Evolutionary conservation across 148 eudicot species (phyloP), one percentile per base, ranked within the genome.

Genomic region (Rheum nobile): DNA sequence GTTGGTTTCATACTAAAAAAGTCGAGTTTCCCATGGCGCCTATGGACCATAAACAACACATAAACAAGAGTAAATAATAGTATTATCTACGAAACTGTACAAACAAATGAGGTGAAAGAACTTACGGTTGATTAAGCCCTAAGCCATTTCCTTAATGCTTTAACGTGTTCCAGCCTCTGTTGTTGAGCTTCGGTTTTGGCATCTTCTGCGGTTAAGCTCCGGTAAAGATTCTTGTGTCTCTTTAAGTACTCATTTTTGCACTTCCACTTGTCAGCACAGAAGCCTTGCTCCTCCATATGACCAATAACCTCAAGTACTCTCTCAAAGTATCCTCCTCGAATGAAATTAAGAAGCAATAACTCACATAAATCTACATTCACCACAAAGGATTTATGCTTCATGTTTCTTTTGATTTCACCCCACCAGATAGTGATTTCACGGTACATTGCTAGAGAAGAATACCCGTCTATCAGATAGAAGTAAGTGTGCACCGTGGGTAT

Each of bases 281-380:
- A 84, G 26, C 75, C 71, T 22, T 82, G 82, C 76, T 86, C 81
- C 82, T 81, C 82, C 98, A 90, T 89, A 52, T 72, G 76, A 34
- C 75, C 72, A 76, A 91, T 74, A 14, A 95, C 81, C 85, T 95
- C 98, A 82, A 91, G 61, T 73, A 86, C 97, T 76, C 97, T 90
- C 80, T 84, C 93, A 90, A 95, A 95, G 81, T 95, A 95, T 50
- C 98, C 98, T 35, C 97, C 98, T 47, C 89, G 86, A 74, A 95
- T 77, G 83, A 95, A 95, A 84, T 71, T 90, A 34, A 86, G 29
- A 37, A 88, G 67, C 80, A 95, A 55, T 26, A 83, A 79, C 84
- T 95, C 96, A n/a, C 80, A 95, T 82, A 95, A 75, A 75, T 91
- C 98, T 71, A 88, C 83, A 71, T 83, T 72, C 47, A 67, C 81